Base-by-base conservation (phyloP, 306 rosid species). In the Quercus alba region DNA sequence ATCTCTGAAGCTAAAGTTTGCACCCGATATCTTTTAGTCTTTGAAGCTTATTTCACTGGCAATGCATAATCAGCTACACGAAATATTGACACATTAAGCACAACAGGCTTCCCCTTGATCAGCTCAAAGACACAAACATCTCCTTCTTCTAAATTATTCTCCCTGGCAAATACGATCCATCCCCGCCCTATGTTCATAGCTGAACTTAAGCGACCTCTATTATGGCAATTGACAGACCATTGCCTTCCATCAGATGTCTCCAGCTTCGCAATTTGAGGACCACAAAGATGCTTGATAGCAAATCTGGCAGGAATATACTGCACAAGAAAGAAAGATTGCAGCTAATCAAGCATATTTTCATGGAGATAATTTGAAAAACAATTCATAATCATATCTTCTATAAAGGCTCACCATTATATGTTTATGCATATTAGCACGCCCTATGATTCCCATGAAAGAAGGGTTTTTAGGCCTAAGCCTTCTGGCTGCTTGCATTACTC, bases 101-200 rank as follows among this genome's bases (percentile, higher is more conserved):
- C 79, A 9, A 21, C 21, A 21, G 62, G 46, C 17, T 77, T 54
- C 28, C 15, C 21, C 73, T 78, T 67, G 33, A 80, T 21, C 49
- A 87, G 72, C 87, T 82, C 81, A 75, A 79, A 75, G 31, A 25
- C 78, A 78, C 87, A 80, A 26, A 73, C 68, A 75, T 85, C 93
- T 18, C 87, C 84, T 4, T 0, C 33, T 58, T 76, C 19, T 76
- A 88, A 70, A 11, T 21, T 3, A 44, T 67, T 75, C 2, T 73
- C 85, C 64, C 2, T 73, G 1, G n/a, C 8, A 70, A 88, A 83
- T 5, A 20, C 14, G 1, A 0, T 0, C 83, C 87, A 80, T 17
- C 91, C 88, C 57, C 10, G 18, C n/a, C 76, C 56, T 52, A 57
- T 46, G 41, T 7, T 63, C 68, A 9, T 2, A 0, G 0, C 19